These are phyloP conservation scores for Geosmithia putterillii DNA, from an alignment of 2,329 filamentous ascomycete genomes.

Conservation along the genomic window DNA sequence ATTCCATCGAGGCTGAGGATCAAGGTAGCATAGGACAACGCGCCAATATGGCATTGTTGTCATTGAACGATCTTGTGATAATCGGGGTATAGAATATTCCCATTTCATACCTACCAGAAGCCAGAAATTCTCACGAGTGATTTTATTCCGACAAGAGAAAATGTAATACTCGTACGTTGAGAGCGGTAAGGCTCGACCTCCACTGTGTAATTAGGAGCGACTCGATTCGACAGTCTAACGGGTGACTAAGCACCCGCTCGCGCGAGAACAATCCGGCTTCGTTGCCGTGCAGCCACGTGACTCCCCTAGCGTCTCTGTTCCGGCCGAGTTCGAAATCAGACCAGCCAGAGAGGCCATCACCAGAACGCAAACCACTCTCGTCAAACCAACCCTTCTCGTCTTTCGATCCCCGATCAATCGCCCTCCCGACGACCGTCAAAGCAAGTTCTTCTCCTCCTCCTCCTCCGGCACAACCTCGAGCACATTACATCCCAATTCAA, in stretches of 20 bases:
- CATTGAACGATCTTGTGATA: too few relatives aligned
- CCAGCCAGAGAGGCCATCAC: not conserved
- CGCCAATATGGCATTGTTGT: too few relatives aligned
- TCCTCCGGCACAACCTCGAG: not conserved
- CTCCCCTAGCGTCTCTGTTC: not conserved
- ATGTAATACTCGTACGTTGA: too few relatives aligned
- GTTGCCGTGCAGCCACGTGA: not conserved
- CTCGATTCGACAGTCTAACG: not conserved
- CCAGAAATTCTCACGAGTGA: too few relatives aligned
- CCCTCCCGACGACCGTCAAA: not conserved
- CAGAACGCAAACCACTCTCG: not conserved
- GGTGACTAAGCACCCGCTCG: not conserved
- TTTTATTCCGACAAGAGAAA: too few relatives aligned
- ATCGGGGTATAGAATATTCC: too few relatives aligned
- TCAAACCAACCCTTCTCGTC: too few relatives aligned
- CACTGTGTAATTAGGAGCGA: not conserved
- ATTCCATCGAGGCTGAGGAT: not conserved
- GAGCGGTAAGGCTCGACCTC: too few relatives aligned
- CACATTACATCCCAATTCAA: not conserved
- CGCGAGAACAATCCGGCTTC: not conserved
- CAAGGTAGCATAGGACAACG: not conserved
- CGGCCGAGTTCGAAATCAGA: too few relatives aligned
- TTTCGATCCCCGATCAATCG: not conserved
- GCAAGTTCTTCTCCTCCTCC: not conserved
- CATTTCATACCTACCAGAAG: too few relatives aligned